Evolutionary conservation across 1,284 basidiomycete species (phyloP), one percentile per base, ranked within the genome.

Genomic region (Leccinum pachyderme): DNA sequence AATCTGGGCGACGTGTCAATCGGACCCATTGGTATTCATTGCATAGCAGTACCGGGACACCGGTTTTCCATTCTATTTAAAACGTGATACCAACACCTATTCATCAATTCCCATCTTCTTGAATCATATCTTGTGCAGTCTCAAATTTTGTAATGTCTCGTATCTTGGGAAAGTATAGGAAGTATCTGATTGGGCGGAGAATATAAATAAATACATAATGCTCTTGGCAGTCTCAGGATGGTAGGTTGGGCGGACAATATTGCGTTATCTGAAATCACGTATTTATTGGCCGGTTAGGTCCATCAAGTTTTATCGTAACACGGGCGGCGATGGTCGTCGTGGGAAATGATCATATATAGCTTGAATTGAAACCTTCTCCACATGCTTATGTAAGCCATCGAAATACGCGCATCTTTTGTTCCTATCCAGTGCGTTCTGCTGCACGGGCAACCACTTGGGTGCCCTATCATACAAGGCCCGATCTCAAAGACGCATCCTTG

Each of bases 61-160:
- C n/a, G 41, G 39, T 39, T 51, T 33, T 33, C 47, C 32, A 33
- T 46, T 37, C 33, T 33, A 27, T 48, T 48, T 18, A 32, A 28
- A 60, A 47, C 11, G 27, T 29, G 59, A 53, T 52, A 35, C 37
- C 29, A 18, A 15, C 57, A 45, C 52, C 29, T 11, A 5, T 49
- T 51, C n/a, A 1, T 39, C 15, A 13, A 41, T 50, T 55, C 33
- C 35, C 27, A 9, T 27, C 8, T 35, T 51, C 18, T 55, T 24
- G 46, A 29, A 29, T 29, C 28, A 53, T 51, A 33, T 47, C 11
- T 47, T 53, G 49, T 54, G 41, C 3, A 24, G n/a, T 43, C 46
- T 53, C 15, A 28, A 28, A 28, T 4, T 12, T 58, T 33, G 49
- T 52, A 49, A 41, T 50, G 33, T 48, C 47, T 47, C 11, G 1